Evolutionary conservation across 805 yeast species (phyloP).

Genomic region (Candida nemodendra): DNA sequence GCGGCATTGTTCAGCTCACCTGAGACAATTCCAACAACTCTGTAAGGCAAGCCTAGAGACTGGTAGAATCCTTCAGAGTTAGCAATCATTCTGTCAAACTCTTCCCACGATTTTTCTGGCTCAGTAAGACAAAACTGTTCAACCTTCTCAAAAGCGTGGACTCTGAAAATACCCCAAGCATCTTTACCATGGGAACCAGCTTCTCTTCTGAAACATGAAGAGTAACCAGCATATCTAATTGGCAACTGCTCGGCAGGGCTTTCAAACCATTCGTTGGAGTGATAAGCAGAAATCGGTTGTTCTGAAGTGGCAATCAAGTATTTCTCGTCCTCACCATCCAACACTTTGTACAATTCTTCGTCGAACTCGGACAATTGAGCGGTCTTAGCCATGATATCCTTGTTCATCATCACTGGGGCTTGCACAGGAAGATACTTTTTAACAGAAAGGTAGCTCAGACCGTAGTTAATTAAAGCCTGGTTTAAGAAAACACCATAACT

Average conservation of each 20-base stretch:
- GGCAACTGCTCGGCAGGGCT: conserved; percentile 96
- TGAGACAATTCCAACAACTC: conserved; percentile 96
- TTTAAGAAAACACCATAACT: conserved; percentile 94
- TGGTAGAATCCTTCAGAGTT: conserved; percentile 90
- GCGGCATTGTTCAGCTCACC: conserved; percentile 99
- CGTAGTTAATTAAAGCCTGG: conserved; percentile 97
- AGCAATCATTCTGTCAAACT: conserved; percentile 93
- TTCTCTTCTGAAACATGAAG: conserved; percentile 98
- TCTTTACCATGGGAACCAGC: conserved; percentile 99
- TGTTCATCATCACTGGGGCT: conserved; percentile 99
- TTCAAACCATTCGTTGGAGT: conserved; percentile 97
- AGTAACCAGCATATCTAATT: conserved; percentile 94
- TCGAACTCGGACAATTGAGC: conserved; percentile 98
- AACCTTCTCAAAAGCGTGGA: conserved; percentile 96
- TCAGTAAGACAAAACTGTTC: conserved; percentile 96
- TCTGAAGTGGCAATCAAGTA: conserved; percentile 97
- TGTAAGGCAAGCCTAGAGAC: conserved; percentile 88
- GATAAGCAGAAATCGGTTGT: conserved; percentile 98
- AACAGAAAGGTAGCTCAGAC: conserved; percentile 72
- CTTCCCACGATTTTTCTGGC: conserved; percentile 97
- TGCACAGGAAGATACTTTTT: conserved; percentile 87
- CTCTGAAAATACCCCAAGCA: conserved; percentile 99
- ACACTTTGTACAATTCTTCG: conserved; percentile 95
- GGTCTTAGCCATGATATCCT: conserved; percentile 98
- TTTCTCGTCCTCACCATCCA: conserved; percentile 97